Percentiles rank a stretch among this genome's conserved stretches.
Evolutionary conservation across 2,329 filamentous ascomycete genomes (phyloP).

Genomic region (Hirsutella minnesotensis): DNA sequence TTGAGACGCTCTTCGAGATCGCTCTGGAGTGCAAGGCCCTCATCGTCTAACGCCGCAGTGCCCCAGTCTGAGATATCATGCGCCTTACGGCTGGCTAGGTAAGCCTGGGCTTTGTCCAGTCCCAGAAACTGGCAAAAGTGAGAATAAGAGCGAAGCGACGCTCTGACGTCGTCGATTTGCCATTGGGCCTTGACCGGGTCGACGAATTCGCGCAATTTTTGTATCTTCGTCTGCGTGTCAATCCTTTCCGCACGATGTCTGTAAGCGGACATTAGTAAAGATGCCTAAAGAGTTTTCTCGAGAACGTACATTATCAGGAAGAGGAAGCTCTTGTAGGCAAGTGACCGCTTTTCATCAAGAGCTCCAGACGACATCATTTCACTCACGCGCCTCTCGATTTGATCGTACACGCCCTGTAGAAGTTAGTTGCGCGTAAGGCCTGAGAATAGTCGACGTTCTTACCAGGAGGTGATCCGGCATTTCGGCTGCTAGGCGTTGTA

Average conservation of each 20-base stretch:
- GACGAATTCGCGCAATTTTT: conserved; percentile 65
- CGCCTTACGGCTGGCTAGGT: conserved; percentile 61
- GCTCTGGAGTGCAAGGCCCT: conserved; percentile 67
- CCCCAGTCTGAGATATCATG: conserved; percentile 77
- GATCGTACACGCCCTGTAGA: conserved; percentile 64
- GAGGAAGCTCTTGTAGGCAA: conserved; percentile 80
- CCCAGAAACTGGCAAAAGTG: conserved; percentile 72
- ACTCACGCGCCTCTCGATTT: conserved; percentile 72
- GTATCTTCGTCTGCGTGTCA: conserved; percentile 56
- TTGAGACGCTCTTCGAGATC: conserved; percentile 67
- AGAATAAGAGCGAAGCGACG: conserved; percentile 59
- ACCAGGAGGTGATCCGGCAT: conserved; percentile 84
- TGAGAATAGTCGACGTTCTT: conserved; percentile 8
- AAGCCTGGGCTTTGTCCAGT: conserved; percentile 69
- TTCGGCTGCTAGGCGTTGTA: conserved; percentile 77
- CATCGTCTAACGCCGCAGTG: conserved; percentile 59
- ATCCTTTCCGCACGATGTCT: conserved; percentile 73
- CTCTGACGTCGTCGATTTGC: conserved; percentile 58
- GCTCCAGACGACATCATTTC: conserved; percentile 63
- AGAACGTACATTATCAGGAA: conserved; percentile 71
- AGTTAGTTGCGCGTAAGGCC: conserved; percentile 8
- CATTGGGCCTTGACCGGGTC: conserved; percentile 73
- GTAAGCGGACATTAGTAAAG: neutral
- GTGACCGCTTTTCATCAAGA: conserved; percentile 70
- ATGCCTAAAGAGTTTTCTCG: neutral